Conservation (phyloP, 495 filamentous ascomycete species). For the Penicillium taxi region DNA sequence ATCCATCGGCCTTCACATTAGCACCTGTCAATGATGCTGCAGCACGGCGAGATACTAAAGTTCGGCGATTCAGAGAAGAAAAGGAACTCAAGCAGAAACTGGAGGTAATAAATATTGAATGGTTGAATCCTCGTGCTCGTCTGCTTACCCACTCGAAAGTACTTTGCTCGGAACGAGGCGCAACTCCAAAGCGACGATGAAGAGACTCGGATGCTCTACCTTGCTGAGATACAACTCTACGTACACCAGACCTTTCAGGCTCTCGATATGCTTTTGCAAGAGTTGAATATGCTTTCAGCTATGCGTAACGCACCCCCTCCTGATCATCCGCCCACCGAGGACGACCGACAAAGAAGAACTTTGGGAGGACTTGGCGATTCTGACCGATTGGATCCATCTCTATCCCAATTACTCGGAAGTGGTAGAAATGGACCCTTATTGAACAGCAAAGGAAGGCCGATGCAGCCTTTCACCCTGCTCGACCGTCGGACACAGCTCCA, state of each 20-base stretch:
- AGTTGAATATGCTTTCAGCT: conserved; percentile 70
- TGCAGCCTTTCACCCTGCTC: conserved; percentile 84
- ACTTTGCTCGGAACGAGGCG: conserved; percentile 51
- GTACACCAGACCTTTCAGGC: conserved; percentile 76
- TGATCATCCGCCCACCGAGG: conserved; percentile 32
- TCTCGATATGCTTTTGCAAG: conserved; percentile 74
- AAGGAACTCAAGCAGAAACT: conserved; percentile 80
- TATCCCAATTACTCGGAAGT: conserved; percentile 45
- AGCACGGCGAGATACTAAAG: conserved; percentile 70
- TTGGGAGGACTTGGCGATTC: conserved; percentile 47
- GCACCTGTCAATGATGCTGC: conserved; percentile 62
- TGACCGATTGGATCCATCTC: conserved; percentile 64
- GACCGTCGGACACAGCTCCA: conserved; percentile 69
- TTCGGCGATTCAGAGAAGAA: conserved; percentile 75
- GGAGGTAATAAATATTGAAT: conserved; percentile 44
- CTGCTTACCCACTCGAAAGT: conserved; percentile 35
- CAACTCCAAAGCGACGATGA: conserved; percentile 67
- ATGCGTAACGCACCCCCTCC: conserved; percentile 46
- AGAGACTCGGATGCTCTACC: conserved; percentile 65
- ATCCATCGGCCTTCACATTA: conserved; percentile 59
- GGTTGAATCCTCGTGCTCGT: neutral
- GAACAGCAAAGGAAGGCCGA: conserved; percentile 72
- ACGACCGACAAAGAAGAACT: conserved; percentile 40
- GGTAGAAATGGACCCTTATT: conserved; percentile 65
- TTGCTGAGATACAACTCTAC: conserved; percentile 62